Evolutionary conservation across 2,329 filamentous ascomycete species (phyloP), one percentile per base, ranked within the genome.

Genomic region (Fusarium sarcochroum): DNA sequence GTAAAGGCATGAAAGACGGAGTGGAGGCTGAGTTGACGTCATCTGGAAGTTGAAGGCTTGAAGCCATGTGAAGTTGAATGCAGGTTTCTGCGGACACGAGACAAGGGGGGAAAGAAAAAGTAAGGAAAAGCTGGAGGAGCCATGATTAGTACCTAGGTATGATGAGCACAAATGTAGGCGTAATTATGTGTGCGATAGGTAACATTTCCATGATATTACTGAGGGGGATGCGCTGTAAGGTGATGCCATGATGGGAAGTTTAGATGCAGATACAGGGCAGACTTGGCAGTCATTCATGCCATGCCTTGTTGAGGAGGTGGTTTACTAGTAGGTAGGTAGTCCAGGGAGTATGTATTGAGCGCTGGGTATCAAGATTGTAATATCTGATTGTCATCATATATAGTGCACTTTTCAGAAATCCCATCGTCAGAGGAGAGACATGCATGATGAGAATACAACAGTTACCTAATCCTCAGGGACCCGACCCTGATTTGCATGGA

Each of bases 1-100:
- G 53, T 55, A 53, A 27, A 41, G 25, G 17, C 42, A 38, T 38
- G 44, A 47, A 23, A 34, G 40, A 45, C 21, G 21, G 59, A 41
- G 42, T 20, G 56, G 55, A 66, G 63, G 63, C 61, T 66, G 35
- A 56, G 46, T 23, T 68, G 65, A 68, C 65, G 65, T 68, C 65
- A 68, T 69, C 41, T 47, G 20, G 32, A 46, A 51, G 35, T 34
- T n/a, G n/a, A n/a, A n/a, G n/a, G n/a, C n/a, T n/a, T n/a, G 17
- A 23, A 41, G 40, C 58, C 53, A 60, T 52, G 58, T 47, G 41
- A 63, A 63, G 30, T 41, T 42, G 35, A 51, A 64, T 48, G 51
- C 52, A 58, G 50, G 59, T 41, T 53, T 61, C 44, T 52, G 47
- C 45, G 37, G 61, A 44, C 25, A 61, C 41, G 40, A 51, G 38